Conservation (phyloP, 2,329 filamentous ascomycete species). For the Samsoniella hepiali region DNA sequence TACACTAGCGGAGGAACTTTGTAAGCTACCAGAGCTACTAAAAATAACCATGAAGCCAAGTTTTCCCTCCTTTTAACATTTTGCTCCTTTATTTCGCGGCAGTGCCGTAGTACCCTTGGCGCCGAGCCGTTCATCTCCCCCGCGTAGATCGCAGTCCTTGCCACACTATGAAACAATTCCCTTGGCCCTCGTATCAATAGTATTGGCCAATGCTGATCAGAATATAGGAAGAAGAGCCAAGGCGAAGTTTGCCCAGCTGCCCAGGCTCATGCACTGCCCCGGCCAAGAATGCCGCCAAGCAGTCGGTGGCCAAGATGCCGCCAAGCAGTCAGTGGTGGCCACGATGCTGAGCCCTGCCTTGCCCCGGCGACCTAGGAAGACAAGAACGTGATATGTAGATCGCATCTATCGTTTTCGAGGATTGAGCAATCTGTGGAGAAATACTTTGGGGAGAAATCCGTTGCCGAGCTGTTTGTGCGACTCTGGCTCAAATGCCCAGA, state of each 20-base stretch:
- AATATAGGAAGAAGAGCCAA: background rate
- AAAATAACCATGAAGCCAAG: too few species aligned
- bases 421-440: too few species aligned
- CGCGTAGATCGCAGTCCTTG: background rate
- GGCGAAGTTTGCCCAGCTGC: background rate
- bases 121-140: background rate
- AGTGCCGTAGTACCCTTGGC: too few species aligned
- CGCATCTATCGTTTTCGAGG: too few species aligned
- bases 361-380: background rate
- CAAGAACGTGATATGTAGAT: background rate
- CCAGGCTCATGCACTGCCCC: background rate
- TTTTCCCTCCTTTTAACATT: too few species aligned
- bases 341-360: background rate
- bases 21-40: too few species aligned
- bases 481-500: background rate
- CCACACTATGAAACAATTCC: background rate
- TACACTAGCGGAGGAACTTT: too few species aligned
- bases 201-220: too few species aligned
- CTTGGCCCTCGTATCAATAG: background rate
- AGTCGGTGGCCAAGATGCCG: background rate
- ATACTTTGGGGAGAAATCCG: too few species aligned
- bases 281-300: background rate
- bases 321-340: background rate
- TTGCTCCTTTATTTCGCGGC: too few species aligned
- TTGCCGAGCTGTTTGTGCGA: too few species aligned